A percentile compares a stretch with the other conserved stretches of the same genome.
These are phyloP conservation scores for Xylaria curta DNA, from an alignment of 495 filamentous ascomycete species.

Conservation along the genomic window DNA sequence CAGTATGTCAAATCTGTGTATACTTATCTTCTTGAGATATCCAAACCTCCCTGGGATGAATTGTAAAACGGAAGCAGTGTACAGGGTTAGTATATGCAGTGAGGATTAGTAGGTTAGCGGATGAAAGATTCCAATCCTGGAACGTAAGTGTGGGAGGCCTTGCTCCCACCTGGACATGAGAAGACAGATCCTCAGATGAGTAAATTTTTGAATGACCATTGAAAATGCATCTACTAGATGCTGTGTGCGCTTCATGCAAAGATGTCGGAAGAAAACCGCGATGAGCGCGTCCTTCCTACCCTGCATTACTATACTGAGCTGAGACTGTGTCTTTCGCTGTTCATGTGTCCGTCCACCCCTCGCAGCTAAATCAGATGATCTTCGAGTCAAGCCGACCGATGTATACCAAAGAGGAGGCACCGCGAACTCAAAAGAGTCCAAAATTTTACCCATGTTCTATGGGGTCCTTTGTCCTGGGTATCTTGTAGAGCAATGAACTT, in stretches of 20 bases:
- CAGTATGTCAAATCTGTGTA: neutral
- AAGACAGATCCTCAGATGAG: neutral
- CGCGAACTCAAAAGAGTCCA: neutral
- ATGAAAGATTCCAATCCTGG: neutral
- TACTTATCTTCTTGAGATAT: neutral
- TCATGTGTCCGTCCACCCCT: constrained; percentile 4
- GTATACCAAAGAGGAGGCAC: neutral
- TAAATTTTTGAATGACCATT: neutral
- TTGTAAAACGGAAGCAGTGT: neutral
- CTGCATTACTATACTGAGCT: constrained; percentile 40
- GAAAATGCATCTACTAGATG: constrained; percentile 32
- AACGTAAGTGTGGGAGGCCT: neutral
- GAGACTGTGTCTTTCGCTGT: constrained; percentile 17
- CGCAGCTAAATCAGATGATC: neutral
- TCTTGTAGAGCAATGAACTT: constrained; percentile 14
- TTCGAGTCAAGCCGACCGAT: neutral
- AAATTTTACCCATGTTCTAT: neutral
- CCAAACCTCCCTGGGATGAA: neutral
- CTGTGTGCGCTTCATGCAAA: constrained; percentile 31
- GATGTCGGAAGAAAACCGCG: constrained; percentile 26
- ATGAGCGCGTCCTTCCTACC: constrained; percentile 29
- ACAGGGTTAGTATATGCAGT: neutral
- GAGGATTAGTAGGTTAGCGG: neutral
- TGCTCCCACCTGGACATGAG: neutral
- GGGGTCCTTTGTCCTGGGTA: constrained; percentile 23